A percentile compares a stretch with the other conserved stretches of the same genome.
phyloP scores from a whole-genome alignment of 257 asterid species.

The Capsicum rhomboideum region DNA sequence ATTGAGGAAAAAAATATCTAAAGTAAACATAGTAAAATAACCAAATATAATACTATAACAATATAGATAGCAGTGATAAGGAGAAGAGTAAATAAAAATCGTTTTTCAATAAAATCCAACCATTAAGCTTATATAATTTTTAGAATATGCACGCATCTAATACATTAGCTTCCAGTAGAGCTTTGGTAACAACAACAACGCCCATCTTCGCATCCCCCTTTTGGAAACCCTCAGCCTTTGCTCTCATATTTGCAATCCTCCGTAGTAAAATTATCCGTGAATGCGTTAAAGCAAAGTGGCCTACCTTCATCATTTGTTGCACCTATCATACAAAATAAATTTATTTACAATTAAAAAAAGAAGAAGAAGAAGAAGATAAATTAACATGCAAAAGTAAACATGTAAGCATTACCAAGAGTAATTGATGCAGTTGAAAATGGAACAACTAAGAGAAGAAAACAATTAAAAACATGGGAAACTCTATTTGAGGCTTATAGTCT shows the following conservation, averaged over 20 bases:
- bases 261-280: not conserved
- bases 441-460: not conserved
- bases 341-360: too few species aligned
- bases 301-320: not conserved
- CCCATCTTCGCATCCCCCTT: not conserved
- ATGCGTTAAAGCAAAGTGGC: not conserved
- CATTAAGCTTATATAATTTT: not conserved
- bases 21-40: too few species aligned
- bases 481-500: not conserved
- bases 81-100: not conserved
- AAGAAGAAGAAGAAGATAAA: not conserved
- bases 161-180: not conserved
- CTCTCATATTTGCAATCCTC: not conserved
- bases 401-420: not conserved
- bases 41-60: too few species aligned
- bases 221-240: not conserved
- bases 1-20: too few species aligned
- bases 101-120: not conserved
- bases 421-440: not conserved
- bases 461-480: not conserved
- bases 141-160: not conserved
- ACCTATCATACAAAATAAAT: not conserved
- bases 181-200: not conserved
- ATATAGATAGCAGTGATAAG: not conserved
- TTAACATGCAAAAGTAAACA: not conserved